Percentiles rank a stretch among this genome's conserved stretches.
Evolutionary conservation across 305 asterid species (phyloP).

Genomic region (Fraxinus xanthoxyloides): DNA sequence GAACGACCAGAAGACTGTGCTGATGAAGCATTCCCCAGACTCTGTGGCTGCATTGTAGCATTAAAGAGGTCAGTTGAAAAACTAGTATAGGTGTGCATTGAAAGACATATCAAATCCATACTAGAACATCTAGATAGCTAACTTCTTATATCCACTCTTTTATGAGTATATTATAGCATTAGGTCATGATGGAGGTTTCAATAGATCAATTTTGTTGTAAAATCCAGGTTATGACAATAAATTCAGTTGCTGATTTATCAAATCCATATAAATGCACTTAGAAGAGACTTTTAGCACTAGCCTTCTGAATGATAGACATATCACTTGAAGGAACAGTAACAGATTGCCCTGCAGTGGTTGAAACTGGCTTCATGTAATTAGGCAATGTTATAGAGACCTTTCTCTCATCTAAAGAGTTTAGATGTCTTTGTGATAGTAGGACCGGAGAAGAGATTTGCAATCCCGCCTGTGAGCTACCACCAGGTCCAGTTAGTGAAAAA

Average conservation of each 20-base stretch:
- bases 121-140: neutral
- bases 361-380: conserved; percentile 58
- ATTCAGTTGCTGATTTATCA: neutral
- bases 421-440: conserved; percentile 59
- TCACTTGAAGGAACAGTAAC: conserved; percentile 50
- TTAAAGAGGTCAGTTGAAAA: conserved; percentile 24
- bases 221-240: neutral
- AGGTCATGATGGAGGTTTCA: neutral
- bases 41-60: conserved; percentile 55
- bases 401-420: conserved; percentile 68
- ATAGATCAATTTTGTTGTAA: neutral
- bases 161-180: neutral
- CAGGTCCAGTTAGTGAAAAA: conserved; percentile 42
- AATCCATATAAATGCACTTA: neutral
- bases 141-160: neutral
- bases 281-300: conserved; percentile 30
- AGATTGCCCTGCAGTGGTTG: conserved; percentile 54
- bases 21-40: conserved; percentile 43
- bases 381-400: conserved; percentile 45
- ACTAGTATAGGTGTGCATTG: neutral
- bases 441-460: conserved; percentile 52
- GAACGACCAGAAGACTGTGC: conserved; percentile 57
- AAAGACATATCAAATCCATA: conserved; percentile 10
- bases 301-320: conserved; percentile 65
- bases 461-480: conserved; percentile 51